Conservation (phyloP, 139 green algal genomes). For the Nannochloris sp. region DNA sequence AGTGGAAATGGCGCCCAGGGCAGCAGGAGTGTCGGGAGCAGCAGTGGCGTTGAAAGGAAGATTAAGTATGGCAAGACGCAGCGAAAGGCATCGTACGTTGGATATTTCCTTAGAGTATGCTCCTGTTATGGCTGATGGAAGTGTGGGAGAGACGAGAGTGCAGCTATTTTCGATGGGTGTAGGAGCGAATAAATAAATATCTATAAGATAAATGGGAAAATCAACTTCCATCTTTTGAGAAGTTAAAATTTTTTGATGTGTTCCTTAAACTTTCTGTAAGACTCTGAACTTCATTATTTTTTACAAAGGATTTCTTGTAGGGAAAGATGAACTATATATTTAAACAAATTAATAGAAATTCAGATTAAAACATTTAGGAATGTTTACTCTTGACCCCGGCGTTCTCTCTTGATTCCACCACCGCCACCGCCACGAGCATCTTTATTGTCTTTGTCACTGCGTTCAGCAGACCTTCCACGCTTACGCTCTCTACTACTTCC, state of each 20-base stretch:
- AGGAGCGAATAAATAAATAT: background rate
- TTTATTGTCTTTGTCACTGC: background rate
- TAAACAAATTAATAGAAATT: too few relatives aligned
- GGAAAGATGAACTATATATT: too few relatives aligned
- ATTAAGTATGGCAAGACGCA: slow-evolving; percentile 60
- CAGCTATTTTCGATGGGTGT: slow-evolving; percentile 25
- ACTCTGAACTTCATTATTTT: too few relatives aligned
- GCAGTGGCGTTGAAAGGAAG: slow-evolving; percentile 35
- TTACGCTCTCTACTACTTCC: background rate
- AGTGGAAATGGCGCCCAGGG: slow-evolving; percentile 29
- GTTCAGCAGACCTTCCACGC: background rate
- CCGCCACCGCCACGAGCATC: background rate
- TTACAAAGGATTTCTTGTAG: too few relatives aligned
- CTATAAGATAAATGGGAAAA: too few relatives aligned
- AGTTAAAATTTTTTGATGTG: too few relatives aligned
- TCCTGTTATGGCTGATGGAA: slow-evolving; percentile 19
- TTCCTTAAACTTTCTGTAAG: too few relatives aligned
- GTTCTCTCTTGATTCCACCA: background rate
- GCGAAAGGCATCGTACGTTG: slow-evolving; percentile 54
- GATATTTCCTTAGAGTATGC: slow-evolving; percentile 62
- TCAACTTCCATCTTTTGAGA: too few relatives aligned
- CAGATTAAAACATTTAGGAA: too few relatives aligned
- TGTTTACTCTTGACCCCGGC: too few relatives aligned
- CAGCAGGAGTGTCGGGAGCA: background rate
- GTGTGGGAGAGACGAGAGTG: background rate